Conservation (phyloP, 140 eudicot genomes). For the Ambrosia hybrid region DNA sequence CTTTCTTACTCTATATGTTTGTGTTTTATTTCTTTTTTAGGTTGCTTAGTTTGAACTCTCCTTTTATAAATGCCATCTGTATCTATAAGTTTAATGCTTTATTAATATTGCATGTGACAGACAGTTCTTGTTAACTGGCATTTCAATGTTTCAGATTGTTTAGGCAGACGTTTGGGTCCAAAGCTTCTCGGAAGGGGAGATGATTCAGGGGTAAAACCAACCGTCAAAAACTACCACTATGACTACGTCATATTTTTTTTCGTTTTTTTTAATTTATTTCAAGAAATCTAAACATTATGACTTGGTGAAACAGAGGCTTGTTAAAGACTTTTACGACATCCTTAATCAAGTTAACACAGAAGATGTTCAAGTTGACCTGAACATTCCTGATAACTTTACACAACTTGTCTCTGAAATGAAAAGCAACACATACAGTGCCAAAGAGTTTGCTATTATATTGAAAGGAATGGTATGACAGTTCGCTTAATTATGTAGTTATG, state of each 20-base stretch:
- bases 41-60: constrained; percentile 2
- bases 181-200: constrained; percentile 84
- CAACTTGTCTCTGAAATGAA: constrained; percentile 89
- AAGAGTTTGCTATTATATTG: constrained; percentile 77
- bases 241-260: background rate
- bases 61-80: background rate
- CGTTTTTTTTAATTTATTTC: background rate
- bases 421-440: constrained; percentile 70
- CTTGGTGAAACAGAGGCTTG: constrained; percentile 71
- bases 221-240: constrained; percentile 33
- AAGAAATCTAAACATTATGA: constrained; percentile 21
- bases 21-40: background rate
- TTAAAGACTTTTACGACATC: constrained; percentile 74
- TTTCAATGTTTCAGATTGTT: constrained; percentile 67
- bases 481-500: background rate
- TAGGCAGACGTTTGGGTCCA: constrained; percentile 99
- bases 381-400: constrained; percentile 79
- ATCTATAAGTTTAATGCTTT: constrained; percentile 21
- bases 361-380: constrained; percentile 63
- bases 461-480: constrained; percentile 82
- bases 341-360: constrained; percentile 84
- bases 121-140: constrained; percentile 15
- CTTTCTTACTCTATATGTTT: constrained; percentile 19
- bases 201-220: constrained; percentile 87
- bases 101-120: constrained; percentile 18